These are phyloP conservation scores for Vicia sativa DNA, from an alignment of 306 rosid genomes.

Conservation along the genomic window DNA sequence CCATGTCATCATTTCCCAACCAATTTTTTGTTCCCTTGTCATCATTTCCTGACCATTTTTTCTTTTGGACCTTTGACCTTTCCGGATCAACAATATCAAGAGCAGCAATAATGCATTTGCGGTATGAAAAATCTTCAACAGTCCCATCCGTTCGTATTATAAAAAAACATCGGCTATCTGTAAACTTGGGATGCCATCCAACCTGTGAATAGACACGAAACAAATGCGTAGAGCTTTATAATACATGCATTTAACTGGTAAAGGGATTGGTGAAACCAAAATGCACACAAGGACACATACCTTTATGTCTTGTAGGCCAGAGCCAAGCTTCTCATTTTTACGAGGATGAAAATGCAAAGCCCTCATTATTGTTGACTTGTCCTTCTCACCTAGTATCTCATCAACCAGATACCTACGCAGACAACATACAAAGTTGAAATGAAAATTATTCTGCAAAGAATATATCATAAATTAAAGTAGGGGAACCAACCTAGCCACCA, in stretches of 20 bases:
- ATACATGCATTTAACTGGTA: constrained; percentile 5
- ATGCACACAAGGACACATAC: constrained; percentile 41
- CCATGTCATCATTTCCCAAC: neutral
- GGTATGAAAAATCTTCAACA: constrained; percentile 83
- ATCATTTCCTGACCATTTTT: constrained; percentile 42
- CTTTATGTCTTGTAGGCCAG: constrained; percentile 67
- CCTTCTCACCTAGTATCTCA: constrained; percentile 57
- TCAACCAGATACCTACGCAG: constrained; percentile 63
- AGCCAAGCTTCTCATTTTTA: constrained; percentile 61
- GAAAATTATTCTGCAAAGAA: constrained; percentile 23
- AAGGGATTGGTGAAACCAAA: constrained; percentile 24
- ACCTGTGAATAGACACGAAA: constrained; percentile 51
- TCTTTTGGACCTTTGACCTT: constrained; percentile 52
- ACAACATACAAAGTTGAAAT: constrained; percentile 34
- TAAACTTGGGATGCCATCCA: constrained; percentile 59
- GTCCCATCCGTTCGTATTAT: constrained; percentile 68
- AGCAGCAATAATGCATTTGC: constrained; percentile 74
- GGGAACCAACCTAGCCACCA: constrained; percentile 28
- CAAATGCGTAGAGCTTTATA: constrained; percentile 6
- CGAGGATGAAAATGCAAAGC: constrained; percentile 79
- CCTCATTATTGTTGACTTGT: constrained; percentile 57
- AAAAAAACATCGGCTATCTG: constrained; percentile 66
- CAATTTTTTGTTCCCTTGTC: constrained; percentile 23
- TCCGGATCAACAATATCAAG: constrained; percentile 64
- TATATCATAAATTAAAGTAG: constrained; percentile 18